Conservation (phyloP, 768 basidiomycete species). For the Cubamyces lactineus region DNA sequence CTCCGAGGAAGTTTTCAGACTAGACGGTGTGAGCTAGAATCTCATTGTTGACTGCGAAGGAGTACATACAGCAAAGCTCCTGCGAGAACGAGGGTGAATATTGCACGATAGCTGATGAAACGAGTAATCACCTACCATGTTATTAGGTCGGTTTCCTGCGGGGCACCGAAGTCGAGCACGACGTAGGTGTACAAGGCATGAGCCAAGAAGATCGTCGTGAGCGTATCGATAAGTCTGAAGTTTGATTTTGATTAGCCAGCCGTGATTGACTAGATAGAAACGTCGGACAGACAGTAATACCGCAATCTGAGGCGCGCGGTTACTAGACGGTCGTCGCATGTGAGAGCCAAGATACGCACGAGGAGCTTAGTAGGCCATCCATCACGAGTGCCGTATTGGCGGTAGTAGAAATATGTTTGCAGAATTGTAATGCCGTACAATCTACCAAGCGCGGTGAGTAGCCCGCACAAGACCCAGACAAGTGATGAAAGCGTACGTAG, state of each 20-base stretch:
- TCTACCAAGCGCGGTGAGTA: background rate
- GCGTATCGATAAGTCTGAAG: background rate
- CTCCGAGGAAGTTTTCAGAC: background rate
- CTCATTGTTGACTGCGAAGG: background rate
- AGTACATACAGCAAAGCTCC: conserved; percentile 5
- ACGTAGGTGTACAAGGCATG: conserved; percentile 1
- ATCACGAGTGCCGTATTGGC: background rate
- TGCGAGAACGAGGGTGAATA: background rate
- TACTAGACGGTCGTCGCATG: no score
- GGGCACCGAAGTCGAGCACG: conserved; percentile 1
- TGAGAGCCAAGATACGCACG: no score
- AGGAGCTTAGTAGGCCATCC: background rate
- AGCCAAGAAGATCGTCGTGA: conserved; percentile 3
- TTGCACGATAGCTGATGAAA: no score
- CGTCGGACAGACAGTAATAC: no score
- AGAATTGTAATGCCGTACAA: background rate
- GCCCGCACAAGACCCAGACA: no score
- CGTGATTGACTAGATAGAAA: background rate
- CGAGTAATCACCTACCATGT: background rate
- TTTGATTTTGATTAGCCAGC: background rate
- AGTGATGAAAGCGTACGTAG: background rate
- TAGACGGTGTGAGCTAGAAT: background rate
- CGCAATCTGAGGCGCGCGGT: no score
- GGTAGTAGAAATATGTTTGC: conserved; percentile 1
- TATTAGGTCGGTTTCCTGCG: background rate